A percentile compares a stretch with the other conserved stretches of the same genome.
phyloP scores from a whole-genome alignment of 768 basidiomycete genomes.

The Lactarius hengduanensis region DNA sequence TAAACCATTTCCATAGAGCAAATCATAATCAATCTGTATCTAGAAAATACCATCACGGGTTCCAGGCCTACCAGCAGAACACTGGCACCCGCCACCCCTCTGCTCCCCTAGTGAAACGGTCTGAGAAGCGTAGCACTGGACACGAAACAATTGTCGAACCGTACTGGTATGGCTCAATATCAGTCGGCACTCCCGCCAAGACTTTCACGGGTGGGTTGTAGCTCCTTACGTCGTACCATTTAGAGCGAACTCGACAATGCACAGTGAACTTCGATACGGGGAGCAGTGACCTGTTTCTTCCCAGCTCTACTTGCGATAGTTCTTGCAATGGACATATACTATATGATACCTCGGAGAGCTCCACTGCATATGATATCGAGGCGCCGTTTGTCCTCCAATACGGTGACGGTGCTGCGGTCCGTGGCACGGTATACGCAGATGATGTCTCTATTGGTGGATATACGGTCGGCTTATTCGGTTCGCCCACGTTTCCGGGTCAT shows the following conservation, averaged over 20 bases:
- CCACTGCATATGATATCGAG: conserved; percentile 29
- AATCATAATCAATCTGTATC: too few relatives aligned
- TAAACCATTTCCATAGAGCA: not conserved
- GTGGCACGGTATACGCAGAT: conserved; percentile 45
- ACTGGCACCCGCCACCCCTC: not conserved
- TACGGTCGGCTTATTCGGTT: conserved; percentile 24
- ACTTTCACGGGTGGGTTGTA: conserved; percentile 7
- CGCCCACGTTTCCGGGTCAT: not conserved
- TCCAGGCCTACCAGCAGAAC: conserved; percentile 10
- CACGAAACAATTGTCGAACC: not conserved
- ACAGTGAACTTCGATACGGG: conserved; percentile 43
- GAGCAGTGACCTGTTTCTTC: conserved; percentile 38
- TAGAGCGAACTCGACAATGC: too few relatives aligned
- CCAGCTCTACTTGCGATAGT: conserved; percentile 32
- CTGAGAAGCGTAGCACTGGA: not conserved
- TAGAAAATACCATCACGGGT: conserved; percentile 16
- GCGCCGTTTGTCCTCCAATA: conserved; percentile 31
- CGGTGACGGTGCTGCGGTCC: conserved; percentile 41
- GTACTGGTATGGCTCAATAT: conserved; percentile 16
- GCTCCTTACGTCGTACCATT: not conserved
- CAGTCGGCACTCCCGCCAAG: conserved; percentile 18
- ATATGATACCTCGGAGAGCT: conserved; percentile 11
- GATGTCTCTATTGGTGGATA: conserved; percentile 41
- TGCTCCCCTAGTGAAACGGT: not conserved
- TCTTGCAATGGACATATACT: conserved; percentile 32